Conservation (phyloP, 2,329 filamentous ascomycete species). For the Elsinoe arachidis region DNA sequence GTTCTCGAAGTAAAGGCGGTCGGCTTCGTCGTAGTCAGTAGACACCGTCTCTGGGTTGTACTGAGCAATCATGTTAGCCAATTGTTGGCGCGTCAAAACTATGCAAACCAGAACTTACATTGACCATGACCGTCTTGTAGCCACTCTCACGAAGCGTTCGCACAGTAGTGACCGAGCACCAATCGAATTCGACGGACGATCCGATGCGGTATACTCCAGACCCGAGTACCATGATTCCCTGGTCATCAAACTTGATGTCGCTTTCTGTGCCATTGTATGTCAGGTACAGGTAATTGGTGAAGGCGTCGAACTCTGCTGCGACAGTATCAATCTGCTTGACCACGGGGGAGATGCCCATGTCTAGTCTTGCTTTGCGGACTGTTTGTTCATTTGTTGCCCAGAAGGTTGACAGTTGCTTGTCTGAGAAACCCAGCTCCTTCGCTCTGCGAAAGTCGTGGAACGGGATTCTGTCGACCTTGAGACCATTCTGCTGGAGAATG, state of each 20-base stretch:
- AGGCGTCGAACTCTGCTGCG: constrained; percentile 88
- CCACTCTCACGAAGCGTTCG: constrained; percentile 76
- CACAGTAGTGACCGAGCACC: constrained; percentile 93
- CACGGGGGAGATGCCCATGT: constrained; percentile 74
- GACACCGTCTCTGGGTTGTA: constrained; percentile 81
- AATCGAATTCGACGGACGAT: constrained; percentile 97
- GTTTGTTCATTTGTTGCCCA: constrained; percentile 91
- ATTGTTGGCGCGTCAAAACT: too few species aligned
- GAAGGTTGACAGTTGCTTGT: constrained; percentile 88
- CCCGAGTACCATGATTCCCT: constrained; percentile 91
- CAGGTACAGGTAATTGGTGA: constrained; percentile 91
- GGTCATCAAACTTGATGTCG: constrained; percentile 76
- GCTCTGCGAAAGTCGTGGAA: constrained; percentile 65
- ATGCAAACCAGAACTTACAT: constrained; percentile 32
- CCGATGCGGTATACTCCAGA: constrained; percentile 96
- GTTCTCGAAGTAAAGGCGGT: constrained; percentile 92
- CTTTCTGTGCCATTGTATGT: constrained; percentile 89
- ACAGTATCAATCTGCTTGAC: constrained; percentile 99
- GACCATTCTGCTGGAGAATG: constrained; percentile 65
- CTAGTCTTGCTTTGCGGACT: constrained; percentile 73
- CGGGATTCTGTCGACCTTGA: constrained; percentile 57
- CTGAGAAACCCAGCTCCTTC: constrained; percentile 90
- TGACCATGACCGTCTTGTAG: constrained; percentile 94
- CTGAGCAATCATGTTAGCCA: neutral
- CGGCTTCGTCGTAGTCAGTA: constrained; percentile 82